These are phyloP conservation scores for Zymoseptoria tritici DNA, from an alignment of 2,329 filamentous ascomycete genomes.

Conservation along the genomic window DNA sequence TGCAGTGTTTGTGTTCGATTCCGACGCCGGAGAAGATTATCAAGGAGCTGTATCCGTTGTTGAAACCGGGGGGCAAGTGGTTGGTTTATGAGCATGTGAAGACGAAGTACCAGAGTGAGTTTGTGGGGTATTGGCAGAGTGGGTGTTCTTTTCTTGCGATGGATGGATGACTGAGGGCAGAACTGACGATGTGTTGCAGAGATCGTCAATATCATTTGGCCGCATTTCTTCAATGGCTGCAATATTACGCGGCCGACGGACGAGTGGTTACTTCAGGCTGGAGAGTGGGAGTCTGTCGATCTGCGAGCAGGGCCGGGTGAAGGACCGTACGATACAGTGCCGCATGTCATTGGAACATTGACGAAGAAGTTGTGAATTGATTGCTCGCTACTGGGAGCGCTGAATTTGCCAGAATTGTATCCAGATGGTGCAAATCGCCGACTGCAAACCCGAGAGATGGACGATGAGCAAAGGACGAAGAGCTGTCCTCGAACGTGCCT, in stretches of 20 bases:
- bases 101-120: slow-evolving; percentile 28
- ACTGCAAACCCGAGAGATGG: no score
- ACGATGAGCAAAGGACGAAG: no score
- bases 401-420: no score
- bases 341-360: slow-evolving; percentile 29
- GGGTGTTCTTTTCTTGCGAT: slow-evolving; percentile 5
- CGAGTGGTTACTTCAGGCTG: slow-evolving; percentile 29
- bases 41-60: slow-evolving; percentile 47
- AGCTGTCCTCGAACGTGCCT: neutral
- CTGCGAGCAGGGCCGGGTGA: slow-evolving; percentile 25
- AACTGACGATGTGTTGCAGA: slow-evolving; percentile 14
- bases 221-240: slow-evolving; percentile 30
- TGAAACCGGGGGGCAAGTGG: slow-evolving; percentile 57
- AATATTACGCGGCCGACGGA: slow-evolving; percentile 30
- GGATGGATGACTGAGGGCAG: neutral
- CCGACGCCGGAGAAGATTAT: slow-evolving; percentile 53
- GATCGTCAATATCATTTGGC: slow-evolving; percentile 29
- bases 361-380: slow-evolving; percentile 19
- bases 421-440: no score
- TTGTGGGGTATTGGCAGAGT: slow-evolving; percentile 32
- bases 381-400: no score
- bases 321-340: slow-evolving; percentile 29
- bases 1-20: slow-evolving; percentile 58
- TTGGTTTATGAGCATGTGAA: slow-evolving; percentile 57
- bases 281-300: slow-evolving; percentile 30